A percentile compares a stretch with the other conserved stretches of the same genome.
Conservation (phyloP, 2,329 filamentous ascomycete species). For the Calonectria ilicicola region DNA sequence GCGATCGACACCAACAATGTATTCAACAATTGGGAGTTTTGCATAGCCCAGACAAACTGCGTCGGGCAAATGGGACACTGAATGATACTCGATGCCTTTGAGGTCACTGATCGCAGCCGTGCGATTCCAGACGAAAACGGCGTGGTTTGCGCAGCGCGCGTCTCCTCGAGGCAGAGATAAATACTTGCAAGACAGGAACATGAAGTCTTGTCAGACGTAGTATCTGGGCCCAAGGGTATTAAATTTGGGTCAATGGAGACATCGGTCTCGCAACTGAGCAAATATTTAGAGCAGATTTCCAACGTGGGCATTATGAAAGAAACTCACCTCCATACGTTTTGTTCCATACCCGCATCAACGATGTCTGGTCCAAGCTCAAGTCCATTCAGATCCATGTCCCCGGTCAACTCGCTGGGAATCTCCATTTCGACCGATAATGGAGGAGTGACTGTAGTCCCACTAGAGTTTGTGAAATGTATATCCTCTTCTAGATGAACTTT, state of each 20-base stretch:
- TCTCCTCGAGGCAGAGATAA: constrained; percentile 40
- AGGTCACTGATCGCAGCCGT: constrained; percentile 31
- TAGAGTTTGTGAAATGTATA: constrained; percentile 13
- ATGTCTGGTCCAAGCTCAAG: constrained; percentile 27
- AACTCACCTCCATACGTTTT: constrained; percentile 30
- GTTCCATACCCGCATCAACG: constrained; percentile 17
- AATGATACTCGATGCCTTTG: constrained; percentile 28
- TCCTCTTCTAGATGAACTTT: constrained; percentile 20
- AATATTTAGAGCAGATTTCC: constrained; percentile 19
- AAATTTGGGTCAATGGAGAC: constrained; percentile 20
- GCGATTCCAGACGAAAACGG: constrained; percentile 33
- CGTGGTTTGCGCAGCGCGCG: constrained; percentile 32
- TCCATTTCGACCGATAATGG: constrained; percentile 22
- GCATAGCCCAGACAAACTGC: constrained; percentile 43
- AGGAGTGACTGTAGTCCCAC: constrained; percentile 16
- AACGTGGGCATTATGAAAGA: background rate
- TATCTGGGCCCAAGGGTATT: constrained; percentile 10
- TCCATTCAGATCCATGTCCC: constrained; percentile 20
- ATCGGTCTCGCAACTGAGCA: constrained; percentile 32
- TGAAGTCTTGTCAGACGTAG: constrained; percentile 24
- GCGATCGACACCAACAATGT: constrained; percentile 40
- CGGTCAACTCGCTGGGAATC: constrained; percentile 16
- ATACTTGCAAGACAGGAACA: constrained; percentile 41
- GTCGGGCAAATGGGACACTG: constrained; percentile 39
- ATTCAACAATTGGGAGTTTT: constrained; percentile 41